Percentiles rank a stretch among this genome's conserved stretches.
phyloP scores from a whole-genome alignment of 495 filamentous ascomycete species.

The Hypoxylon fuscum region DNA sequence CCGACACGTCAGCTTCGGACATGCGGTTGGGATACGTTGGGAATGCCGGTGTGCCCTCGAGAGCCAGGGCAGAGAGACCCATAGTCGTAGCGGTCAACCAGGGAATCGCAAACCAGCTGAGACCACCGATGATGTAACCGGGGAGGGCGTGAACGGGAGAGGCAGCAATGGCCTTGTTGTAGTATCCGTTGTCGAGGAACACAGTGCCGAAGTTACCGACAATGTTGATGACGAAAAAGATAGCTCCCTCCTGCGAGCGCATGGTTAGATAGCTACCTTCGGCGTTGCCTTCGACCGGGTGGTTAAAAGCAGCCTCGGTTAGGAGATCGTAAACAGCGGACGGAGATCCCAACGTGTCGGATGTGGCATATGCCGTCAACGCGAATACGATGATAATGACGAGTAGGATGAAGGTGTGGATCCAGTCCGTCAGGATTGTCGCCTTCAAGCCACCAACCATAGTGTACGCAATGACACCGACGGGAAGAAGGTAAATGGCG shows the following conservation, averaged over 20 bases:
- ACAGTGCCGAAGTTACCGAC: conserved; percentile 85
- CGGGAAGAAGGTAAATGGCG: conserved; percentile 88
- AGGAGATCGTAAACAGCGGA: conserved; percentile 83
- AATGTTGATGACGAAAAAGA: conserved; percentile 97
- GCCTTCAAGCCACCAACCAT: conserved; percentile 62
- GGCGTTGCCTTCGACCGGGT: conserved; percentile 88
- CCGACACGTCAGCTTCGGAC: conserved; percentile 76
- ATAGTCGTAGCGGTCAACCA: conserved; percentile 94
- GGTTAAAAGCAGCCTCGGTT: conserved; percentile 69
- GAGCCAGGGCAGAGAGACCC: conserved; percentile 87
- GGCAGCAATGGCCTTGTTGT: conserved; percentile 96
- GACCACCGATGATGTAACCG: conserved; percentile 89
- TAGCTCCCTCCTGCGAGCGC: conserved; percentile 83
- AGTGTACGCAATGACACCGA: conserved; percentile 85
- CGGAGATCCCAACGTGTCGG: conserved; percentile 79
- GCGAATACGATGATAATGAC: conserved; percentile 92
- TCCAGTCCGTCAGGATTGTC: conserved; percentile 61
- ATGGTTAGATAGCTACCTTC: conserved; percentile 91
- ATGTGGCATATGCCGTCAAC: conserved; percentile 84
- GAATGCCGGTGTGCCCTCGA: conserved; percentile 79
- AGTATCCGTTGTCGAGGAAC: conserved; percentile 84
- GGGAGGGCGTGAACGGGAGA: conserved; percentile 88
- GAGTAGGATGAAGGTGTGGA: conserved; percentile 87
- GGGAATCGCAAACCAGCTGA: conserved; percentile 95
- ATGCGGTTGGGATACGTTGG: conserved; percentile 79